A percentile compares a stretch with the other conserved stretches of the same genome.
These are phyloP conservation scores for Calonectria ilicicola DNA, from an alignment of 2,329 filamentous ascomycete species.

Conservation along the genomic window DNA sequence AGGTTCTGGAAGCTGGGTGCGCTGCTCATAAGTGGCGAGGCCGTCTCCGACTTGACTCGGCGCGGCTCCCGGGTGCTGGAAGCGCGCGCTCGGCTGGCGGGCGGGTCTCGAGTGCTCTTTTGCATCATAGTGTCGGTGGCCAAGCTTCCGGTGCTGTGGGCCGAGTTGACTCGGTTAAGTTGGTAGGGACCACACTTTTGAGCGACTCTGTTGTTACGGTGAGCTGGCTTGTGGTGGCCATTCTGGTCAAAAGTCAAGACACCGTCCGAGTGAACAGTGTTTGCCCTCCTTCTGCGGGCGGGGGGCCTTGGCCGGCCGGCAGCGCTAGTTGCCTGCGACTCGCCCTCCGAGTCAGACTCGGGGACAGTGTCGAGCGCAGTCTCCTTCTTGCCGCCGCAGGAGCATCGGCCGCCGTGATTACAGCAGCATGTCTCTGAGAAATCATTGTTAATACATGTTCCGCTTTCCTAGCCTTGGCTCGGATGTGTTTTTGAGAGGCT, in stretches of 20 bases:
- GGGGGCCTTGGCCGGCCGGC: slow-evolving; percentile 55
- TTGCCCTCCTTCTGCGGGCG: slow-evolving; percentile 66
- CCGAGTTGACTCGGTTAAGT: slow-evolving; percentile 68
- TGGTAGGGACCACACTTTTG: slow-evolving; percentile 74
- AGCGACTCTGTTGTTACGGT: slow-evolving; percentile 70
- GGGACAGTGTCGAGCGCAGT: slow-evolving; percentile 70
- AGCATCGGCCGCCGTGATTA: slow-evolving; percentile 76
- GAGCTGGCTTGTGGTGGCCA: slow-evolving; percentile 72
- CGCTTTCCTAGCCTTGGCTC: slow-evolving; percentile 19
- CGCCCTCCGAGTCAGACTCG: slow-evolving; percentile 71
- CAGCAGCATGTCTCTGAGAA: slow-evolving; percentile 74
- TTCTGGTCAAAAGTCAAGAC: slow-evolving; percentile 71
- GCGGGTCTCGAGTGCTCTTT: slow-evolving; percentile 51
- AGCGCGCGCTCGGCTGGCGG: slow-evolving; percentile 49
- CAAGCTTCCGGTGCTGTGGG: slow-evolving; percentile 64
- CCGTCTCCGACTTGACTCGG: slow-evolving; percentile 70
- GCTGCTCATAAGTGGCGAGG: slow-evolving; percentile 67
- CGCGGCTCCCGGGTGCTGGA: slow-evolving; percentile 60
- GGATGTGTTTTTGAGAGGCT: slow-evolving; percentile 18
- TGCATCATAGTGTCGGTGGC: slow-evolving; percentile 56
- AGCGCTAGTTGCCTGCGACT: slow-evolving; percentile 45
- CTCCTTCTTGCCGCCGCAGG: slow-evolving; percentile 74
- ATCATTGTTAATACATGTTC: slow-evolving; percentile 29
- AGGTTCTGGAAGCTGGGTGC: slow-evolving; percentile 64
- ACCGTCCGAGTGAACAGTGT: slow-evolving; percentile 72